These are phyloP conservation scores for Aspergillus caelatus DNA, from an alignment of 2,329 filamentous ascomycete genomes.

Conservation along the genomic window DNA sequence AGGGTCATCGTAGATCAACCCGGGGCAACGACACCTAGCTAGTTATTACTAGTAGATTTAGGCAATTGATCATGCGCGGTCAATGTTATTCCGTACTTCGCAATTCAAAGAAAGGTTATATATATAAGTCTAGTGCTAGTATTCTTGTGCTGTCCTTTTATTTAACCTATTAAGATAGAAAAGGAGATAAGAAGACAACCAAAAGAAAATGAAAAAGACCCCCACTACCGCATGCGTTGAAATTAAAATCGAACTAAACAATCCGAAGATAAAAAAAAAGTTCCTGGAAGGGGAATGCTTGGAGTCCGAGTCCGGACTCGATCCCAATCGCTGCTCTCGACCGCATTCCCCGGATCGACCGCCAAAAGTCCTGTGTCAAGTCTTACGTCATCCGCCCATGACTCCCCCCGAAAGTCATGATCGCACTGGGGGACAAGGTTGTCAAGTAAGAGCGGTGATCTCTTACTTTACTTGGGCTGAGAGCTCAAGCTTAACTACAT, in stretches of 20 bases:
- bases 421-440: slow-evolving; percentile 4
- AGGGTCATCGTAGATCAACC: background rate
- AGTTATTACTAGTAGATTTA: background rate
- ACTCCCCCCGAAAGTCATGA: slow-evolving; percentile 14
- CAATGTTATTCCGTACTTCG: background rate
- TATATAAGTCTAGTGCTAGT: background rate
- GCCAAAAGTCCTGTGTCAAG: slow-evolving; percentile 20
- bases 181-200: background rate
- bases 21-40: background rate
- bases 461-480: slow-evolving; percentile 4
- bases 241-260: background rate
- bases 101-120: background rate
- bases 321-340: background rate
- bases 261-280: background rate
- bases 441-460: slow-evolving; percentile 4
- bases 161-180: background rate
- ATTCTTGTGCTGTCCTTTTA: background rate
- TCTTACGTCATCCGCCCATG: slow-evolving; percentile 39
- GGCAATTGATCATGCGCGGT: background rate
- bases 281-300: background rate
- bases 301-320: background rate
- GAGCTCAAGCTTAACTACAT: slow-evolving; percentile 5
- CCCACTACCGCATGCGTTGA: background rate
- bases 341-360: slow-evolving; percentile 31
- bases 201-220: background rate